Evolutionary conservation across 2,329 filamentous ascomycete genomes (phyloP), one percentile per base, ranked within the genome.

Genomic region (Phialemoniopsis sp.): DNA sequence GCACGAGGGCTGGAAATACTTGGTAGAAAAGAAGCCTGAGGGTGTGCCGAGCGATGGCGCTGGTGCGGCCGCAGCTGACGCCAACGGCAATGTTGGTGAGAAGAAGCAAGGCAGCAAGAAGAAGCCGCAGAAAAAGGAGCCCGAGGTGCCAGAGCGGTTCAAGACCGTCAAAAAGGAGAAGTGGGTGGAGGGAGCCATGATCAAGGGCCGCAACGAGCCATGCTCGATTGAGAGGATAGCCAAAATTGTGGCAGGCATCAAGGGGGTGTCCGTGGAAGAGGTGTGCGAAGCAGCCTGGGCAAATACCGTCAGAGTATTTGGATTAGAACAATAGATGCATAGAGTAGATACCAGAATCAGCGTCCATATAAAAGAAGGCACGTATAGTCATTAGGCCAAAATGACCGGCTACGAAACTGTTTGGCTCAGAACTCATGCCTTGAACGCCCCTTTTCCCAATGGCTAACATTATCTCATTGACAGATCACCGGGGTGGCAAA

Each of bases 91-190:
- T 36, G 12, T 31, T 30, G 13, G 10, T 4, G 17, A 35, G 34
- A 17, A 9, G 29, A 29, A 14, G 36, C 48, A 40, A 32, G 42
- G 43, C 29, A 26, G 21, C 21, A 26, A 10, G 21, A 73, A 70
- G 51, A 73, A 75, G 55, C 66, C 72, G 34, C 67, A 74, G 50
- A 78, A 77, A 53, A 77, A 78, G 48, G 71, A 86, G 47, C 70
- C 80, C 5, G 82, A 83, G 37, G 78, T 86, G 2, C 83, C 85
- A 0, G 73, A 80, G 38, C 67, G 88, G 28, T 93, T 84, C 51
- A 94, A 87, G 63, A 73, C 82, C 5, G 85, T 96, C 21, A 98
- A 97, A 73, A 97, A 95, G 67, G 93, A 98, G 67, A 95, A 87
- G 60, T 98, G 89, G 85, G 77, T 79, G 33, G 80, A 87, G 53